A percentile compares a stretch with the other conserved stretches of the same genome.
phyloP scores from a whole-genome alignment of 2,329 filamentous ascomycete genomes.

The Aspergillus fructus region DNA sequence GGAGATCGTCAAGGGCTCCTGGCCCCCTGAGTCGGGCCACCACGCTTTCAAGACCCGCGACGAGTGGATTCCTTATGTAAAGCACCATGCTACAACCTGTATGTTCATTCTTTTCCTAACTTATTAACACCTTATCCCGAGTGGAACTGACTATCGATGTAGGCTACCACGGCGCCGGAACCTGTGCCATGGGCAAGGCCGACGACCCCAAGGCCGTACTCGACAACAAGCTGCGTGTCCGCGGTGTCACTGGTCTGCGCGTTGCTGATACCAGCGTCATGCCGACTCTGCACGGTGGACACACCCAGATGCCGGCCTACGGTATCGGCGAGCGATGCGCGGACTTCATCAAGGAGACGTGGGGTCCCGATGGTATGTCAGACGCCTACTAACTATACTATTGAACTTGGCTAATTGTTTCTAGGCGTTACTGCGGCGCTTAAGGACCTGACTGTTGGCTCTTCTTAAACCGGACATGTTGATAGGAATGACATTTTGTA shows the following conservation, averaged over 20 bases:
- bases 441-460: too few species aligned
- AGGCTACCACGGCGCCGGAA: constrained; percentile 59
- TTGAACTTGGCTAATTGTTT: neutral
- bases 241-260: constrained; percentile 53
- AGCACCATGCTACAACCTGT: constrained; percentile 62
- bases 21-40: constrained; percentile 55
- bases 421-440: too few species aligned
- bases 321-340: constrained; percentile 57
- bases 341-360: constrained; percentile 50
- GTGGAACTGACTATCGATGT: too few species aligned
- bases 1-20: constrained; percentile 59
- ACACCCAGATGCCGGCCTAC: constrained; percentile 60
- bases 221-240: constrained; percentile 53
- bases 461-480: too few species aligned
- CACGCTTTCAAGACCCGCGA: constrained; percentile 55
- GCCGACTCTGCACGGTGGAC: constrained; percentile 51
- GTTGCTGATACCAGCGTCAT: constrained; percentile 57
- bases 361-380: constrained; percentile 10
- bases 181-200: constrained; percentile 55
- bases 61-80: constrained; percentile 59
- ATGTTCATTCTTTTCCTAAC: constrained; percentile 26
- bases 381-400: neutral
- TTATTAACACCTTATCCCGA: too few species aligned
- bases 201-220: constrained; percentile 53
- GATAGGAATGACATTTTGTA: too few species aligned